Conservation (phyloP, 148 eudicot genomes). For the Talinum fruticosum region DNA sequence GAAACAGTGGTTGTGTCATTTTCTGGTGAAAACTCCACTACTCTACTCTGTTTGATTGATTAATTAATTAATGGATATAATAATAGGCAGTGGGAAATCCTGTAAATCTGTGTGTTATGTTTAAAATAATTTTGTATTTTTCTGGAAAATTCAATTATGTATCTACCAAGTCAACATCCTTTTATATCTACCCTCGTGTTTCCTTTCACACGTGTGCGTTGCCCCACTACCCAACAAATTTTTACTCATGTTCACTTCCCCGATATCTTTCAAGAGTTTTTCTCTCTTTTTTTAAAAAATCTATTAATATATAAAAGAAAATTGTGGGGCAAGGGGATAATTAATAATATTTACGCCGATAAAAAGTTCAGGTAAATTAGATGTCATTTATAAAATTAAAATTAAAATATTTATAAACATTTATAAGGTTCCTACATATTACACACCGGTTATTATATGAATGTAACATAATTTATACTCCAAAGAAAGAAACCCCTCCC, state of each 20-base stretch:
- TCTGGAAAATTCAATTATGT: not conserved
- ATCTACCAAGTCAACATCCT: constrained; percentile 1
- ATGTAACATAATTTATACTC: too few species aligned
- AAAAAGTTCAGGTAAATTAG: too few species aligned
- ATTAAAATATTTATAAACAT: too few species aligned
- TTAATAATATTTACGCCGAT: too few species aligned
- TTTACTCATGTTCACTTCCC: constrained; percentile 13
- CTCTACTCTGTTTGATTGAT: constrained; percentile 1
- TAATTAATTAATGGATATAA: not conserved
- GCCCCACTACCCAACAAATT: constrained; percentile 20
- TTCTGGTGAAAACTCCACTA: not conserved
- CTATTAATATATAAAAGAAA: too few species aligned
- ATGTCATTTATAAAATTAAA: too few species aligned
- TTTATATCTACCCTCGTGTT: constrained; percentile 20
- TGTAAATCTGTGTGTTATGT: not conserved
- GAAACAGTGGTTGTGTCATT: not conserved
- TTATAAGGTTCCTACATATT: too few species aligned
- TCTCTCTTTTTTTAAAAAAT: too few species aligned
- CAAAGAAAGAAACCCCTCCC: too few species aligned
- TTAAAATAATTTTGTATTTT: not conserved
- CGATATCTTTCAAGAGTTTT: constrained; percentile 14
- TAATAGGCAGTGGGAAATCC: too few species aligned
- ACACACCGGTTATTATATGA: too few species aligned
- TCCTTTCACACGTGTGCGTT: constrained; percentile 40
- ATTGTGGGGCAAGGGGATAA: too few species aligned